Conservation (phyloP, 2,329 filamentous ascomycete genomes). For the Talaromyces sp. region DNA sequence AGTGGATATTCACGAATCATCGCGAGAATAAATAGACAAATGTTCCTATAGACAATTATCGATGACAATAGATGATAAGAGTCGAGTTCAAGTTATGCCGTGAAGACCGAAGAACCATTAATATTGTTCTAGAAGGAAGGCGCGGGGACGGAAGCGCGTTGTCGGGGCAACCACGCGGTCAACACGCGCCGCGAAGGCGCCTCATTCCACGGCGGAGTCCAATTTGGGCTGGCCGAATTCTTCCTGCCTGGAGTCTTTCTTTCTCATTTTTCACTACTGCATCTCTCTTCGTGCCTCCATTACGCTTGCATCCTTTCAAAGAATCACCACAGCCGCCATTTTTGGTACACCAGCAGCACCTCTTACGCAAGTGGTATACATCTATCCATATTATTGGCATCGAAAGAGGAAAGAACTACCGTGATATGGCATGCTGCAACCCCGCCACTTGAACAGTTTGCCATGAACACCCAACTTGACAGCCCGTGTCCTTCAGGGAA, state of each 20-base stretch:
- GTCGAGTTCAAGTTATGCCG: too few relatives aligned
- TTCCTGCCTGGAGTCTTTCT: background rate
- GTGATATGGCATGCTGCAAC: background rate
- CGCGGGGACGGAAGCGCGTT: background rate
- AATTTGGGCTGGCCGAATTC: background rate
- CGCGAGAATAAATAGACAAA: too few relatives aligned
- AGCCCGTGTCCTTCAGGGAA: conserved; percentile 30
- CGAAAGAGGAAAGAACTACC: background rate
- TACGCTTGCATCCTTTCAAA: background rate
- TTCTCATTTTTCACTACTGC: too few relatives aligned
- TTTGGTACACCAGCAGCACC: background rate
- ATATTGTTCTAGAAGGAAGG: background rate
- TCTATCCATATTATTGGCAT: background rate
- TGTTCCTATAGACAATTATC: too few relatives aligned
- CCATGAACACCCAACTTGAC: conserved; percentile 15
- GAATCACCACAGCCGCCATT: background rate
- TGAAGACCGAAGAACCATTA: background rate
- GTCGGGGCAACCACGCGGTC: background rate
- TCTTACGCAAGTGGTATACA: background rate
- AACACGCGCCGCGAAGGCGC: background rate
- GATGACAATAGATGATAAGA: too few relatives aligned
- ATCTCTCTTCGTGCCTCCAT: background rate
- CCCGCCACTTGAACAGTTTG: background rate
- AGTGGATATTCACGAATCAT: too few relatives aligned
- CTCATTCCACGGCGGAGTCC: background rate